Percentiles rank a stretch among this genome's conserved stretches.
phyloP scores from a whole-genome alignment of 2,329 filamentous ascomycete genomes.

The Stemphylium beticola region DNA sequence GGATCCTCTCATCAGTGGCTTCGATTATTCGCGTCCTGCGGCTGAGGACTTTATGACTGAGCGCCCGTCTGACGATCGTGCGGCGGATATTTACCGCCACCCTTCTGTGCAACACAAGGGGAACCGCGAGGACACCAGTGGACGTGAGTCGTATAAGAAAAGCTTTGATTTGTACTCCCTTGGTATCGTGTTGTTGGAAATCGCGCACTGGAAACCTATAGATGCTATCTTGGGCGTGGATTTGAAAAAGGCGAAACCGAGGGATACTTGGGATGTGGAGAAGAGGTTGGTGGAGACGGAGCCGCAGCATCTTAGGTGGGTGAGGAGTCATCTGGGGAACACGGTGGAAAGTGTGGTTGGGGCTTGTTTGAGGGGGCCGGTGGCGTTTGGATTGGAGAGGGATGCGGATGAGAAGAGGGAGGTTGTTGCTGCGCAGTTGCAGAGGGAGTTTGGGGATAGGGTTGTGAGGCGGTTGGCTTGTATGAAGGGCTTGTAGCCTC shows the following conservation, averaged over 20 bases:
- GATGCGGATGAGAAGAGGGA: conserved; percentile 41
- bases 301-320: conserved; percentile 26
- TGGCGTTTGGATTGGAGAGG: conserved; percentile 36
- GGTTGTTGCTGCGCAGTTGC: conserved; percentile 35
- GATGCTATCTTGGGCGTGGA: conserved; percentile 52
- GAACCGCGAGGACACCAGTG: conserved; percentile 31
- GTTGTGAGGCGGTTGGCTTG: conserved; percentile 38
- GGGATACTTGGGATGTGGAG: conserved; percentile 48
- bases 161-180: conserved; percentile 61
- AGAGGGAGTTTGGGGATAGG: conserved; percentile 40
- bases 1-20: conserved; percentile 58
- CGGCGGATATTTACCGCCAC: conserved; percentile 60
- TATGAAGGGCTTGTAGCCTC: conserved; percentile 27
- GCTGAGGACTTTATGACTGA: conserved; percentile 60
- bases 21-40: conserved; percentile 62
- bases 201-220: conserved; percentile 60
- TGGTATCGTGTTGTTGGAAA: conserved; percentile 60
- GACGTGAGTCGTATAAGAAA: conserved; percentile 51
- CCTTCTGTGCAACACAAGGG: conserved; percentile 51
- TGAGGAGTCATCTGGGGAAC: conserved; percentile 36
- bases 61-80: conserved; percentile 53
- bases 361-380: conserved; percentile 39
- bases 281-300: conserved; percentile 32
- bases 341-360: conserved; percentile 34
- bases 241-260: conserved; percentile 45